phyloP scores from a whole-genome alignment of 257 asterid genomes.

The Avicennia marina region DNA sequence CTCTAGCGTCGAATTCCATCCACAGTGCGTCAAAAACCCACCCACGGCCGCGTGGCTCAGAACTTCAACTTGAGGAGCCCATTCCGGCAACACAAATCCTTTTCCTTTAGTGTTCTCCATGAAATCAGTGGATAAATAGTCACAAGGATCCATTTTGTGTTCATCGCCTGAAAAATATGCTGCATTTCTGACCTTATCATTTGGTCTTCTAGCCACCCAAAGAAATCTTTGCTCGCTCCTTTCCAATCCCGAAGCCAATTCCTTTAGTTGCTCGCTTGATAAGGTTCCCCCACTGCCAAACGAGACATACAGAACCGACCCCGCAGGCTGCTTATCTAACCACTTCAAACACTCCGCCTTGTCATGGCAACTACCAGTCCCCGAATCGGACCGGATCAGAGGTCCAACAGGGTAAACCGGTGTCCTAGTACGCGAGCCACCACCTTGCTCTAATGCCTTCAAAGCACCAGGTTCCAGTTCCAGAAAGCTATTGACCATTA shows the following conservation, averaged over 20 bases:
- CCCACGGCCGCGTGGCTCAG: background rate
- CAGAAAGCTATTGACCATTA: constrained; percentile 6
- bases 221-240: constrained; percentile 39
- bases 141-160: background rate
- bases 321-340: constrained; percentile 53
- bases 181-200: constrained; percentile 15
- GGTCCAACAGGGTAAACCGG: constrained; percentile 62
- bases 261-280: constrained; percentile 31
- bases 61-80: background rate
- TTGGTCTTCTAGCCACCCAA: constrained; percentile 28
- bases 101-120: background rate
- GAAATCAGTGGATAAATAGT: background rate
- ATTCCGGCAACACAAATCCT: background rate
- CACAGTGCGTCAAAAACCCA: constrained; percentile 1
- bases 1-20: constrained; percentile 4
- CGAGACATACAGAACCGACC: constrained; percentile 51
- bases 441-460: background rate
- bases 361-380: background rate
- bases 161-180: constrained; percentile 9
- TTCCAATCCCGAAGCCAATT: constrained; percentile 41
- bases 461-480: constrained; percentile 2
- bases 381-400: constrained; percentile 25
- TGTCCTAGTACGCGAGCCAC: background rate
- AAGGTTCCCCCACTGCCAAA: constrained; percentile 71
- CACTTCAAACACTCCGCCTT: constrained; percentile 35